Evolutionary conservation across 768 basidiomycete genomes (phyloP), one percentile per base, ranked within the genome.

Genomic region (Coprinellus aureogranulatus): DNA sequence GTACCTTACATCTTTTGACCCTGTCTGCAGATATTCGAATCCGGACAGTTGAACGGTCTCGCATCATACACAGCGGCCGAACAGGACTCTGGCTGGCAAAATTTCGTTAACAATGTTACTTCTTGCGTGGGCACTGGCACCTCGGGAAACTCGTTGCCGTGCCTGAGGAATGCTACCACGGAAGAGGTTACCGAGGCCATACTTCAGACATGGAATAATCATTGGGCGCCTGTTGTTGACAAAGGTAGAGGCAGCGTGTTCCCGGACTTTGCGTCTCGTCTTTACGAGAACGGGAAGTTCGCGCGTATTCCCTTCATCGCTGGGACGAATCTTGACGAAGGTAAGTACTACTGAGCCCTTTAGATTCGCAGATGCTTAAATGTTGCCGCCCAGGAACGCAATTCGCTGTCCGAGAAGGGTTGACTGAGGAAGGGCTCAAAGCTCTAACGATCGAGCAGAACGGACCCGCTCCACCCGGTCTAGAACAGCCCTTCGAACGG

Each of bases 241-340:
- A 14, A 42, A 2, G 77, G 78, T 0, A 68, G 68, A 2, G 69
- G 65, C 0, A 77, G 78, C 0, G 52, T 81, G 2, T 63, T 77
- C 39, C 75, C 74, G 1, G 79, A 76, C 46, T 59, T 71, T 11
- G 73, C 76, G 6, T 77, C 78, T 2, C 65, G 55, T 28, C 66
- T 77, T 10, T 63, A 67, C 5, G 53, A 55, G 44, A 67, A 22
- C 59, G 70, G 50, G 2, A 62, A 50, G 60, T 72, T 72, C 50
- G 62, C 75, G 0, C 62, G 65, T 18, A 56, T 82, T 2, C 79
- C 80, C 0, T 77, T 79, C 59, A 80, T 82, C 26, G 65, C 75
- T 45, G 79, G 80, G 14, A 74, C 76, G 5, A 72, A 68, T 59
- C 64, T 75, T 4, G 79, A 82, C 61, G 80, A 81, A 71, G 79